Evolutionary conservation across 2,329 filamentous ascomycete species (phyloP).

Genomic region (Paraphaeosphaeria minitans): DNA sequence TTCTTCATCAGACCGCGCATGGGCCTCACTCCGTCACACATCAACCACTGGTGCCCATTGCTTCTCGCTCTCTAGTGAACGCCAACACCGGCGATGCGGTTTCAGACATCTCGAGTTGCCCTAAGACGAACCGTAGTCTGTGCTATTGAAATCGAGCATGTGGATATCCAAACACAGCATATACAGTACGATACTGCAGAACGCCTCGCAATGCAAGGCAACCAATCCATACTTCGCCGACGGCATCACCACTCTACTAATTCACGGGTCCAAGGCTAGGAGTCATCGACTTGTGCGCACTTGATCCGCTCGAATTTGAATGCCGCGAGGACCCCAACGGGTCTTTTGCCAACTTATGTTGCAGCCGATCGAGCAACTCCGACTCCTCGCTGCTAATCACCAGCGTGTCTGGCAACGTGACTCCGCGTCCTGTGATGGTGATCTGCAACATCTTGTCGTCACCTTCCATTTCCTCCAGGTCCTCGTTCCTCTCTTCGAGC

Average conservation of each 20-base stretch:
- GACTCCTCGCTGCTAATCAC: slow-evolving; percentile 43
- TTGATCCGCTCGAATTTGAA: slow-evolving; percentile 16
- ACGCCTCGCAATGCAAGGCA: not conserved
- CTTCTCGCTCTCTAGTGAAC: too few species aligned
- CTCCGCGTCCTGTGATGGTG: slow-evolving; percentile 35
- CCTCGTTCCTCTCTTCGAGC: slow-evolving; percentile 25
- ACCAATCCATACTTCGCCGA: not conserved
- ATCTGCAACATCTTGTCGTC: slow-evolving; percentile 23
- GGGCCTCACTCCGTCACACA: too few species aligned
- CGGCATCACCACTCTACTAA: not conserved
- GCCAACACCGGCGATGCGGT: too few species aligned
- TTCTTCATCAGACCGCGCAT: too few species aligned
- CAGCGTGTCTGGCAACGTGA: slow-evolving; percentile 45
- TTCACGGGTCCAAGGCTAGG: slow-evolving; percentile 14
- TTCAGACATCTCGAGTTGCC: too few species aligned
- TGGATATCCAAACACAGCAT: too few species aligned
- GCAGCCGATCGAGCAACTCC: slow-evolving; percentile 43
- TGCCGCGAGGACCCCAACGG: slow-evolving; percentile 13
- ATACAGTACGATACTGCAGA: too few species aligned
- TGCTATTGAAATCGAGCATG: not conserved
- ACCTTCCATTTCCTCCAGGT: slow-evolving; percentile 21
- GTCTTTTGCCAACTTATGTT: slow-evolving; percentile 35
- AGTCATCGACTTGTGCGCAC: slow-evolving; percentile 29
- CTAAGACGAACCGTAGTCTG: too few species aligned
- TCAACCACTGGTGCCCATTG: too few species aligned